A percentile compares a stretch with the other conserved stretches of the same genome.
phyloP scores from a whole-genome alignment of 2,329 filamentous ascomycete genomes.

The Macroventuria anomochaeta region DNA sequence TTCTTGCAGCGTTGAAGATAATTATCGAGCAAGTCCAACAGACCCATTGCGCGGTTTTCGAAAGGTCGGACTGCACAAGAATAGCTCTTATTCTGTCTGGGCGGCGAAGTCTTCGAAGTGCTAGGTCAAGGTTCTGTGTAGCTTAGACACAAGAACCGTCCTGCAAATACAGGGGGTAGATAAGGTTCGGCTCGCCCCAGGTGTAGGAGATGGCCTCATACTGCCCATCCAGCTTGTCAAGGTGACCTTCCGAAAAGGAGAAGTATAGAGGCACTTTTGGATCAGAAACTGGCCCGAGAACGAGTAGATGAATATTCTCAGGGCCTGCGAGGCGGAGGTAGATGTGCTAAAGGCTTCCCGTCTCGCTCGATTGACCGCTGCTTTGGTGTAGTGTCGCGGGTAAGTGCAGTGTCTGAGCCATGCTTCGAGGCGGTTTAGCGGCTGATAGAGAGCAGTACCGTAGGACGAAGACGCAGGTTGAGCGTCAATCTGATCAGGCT shows the following conservation, averaged over 20 bases:
- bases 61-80: too few species aligned
- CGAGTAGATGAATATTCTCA: background rate
- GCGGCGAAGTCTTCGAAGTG: background rate
- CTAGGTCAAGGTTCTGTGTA: background rate
- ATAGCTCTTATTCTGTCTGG: background rate
- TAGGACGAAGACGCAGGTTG: too few species aligned
- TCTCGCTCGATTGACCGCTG: too few species aligned
- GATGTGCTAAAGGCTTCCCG: background rate
- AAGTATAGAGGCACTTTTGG: background rate
- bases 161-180: background rate
- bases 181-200: background rate
- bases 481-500: too few species aligned
- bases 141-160: background rate
- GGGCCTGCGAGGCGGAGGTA: background rate
- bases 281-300: background rate
- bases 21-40: too few species aligned
- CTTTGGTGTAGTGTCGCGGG: too few species aligned
- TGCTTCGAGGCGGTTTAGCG: too few species aligned
- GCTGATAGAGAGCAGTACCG: too few species aligned
- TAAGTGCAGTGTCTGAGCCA: too few species aligned
- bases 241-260: background rate
- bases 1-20: too few species aligned
- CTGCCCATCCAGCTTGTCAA: background rate
- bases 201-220: background rate
- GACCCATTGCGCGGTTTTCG: too few species aligned